Percentiles rank a stretch among this genome's conserved stretches.
These are phyloP conservation scores for Trichoderma asperellum DNA, from an alignment of 2,329 filamentous ascomycete genomes.

Conservation along the genomic window DNA sequence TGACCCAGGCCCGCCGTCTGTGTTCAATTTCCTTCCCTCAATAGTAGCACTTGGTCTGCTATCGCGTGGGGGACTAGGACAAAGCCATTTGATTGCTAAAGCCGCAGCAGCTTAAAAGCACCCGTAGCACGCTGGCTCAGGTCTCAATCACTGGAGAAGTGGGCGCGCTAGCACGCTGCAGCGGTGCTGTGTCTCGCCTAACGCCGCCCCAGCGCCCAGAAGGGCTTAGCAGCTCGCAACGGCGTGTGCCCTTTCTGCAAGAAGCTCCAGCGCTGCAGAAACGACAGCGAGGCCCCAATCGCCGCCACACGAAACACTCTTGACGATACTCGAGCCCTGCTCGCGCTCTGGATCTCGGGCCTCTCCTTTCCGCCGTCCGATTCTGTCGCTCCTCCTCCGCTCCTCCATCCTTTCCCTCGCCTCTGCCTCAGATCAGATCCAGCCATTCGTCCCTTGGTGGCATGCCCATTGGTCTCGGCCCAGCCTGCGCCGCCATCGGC, in stretches of 20 bases:
- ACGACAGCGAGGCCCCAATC: constrained; percentile 19
- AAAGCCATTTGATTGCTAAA: neutral
- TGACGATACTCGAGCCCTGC: constrained; percentile 18
- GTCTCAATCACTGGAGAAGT: neutral
- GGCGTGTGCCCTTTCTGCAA: constrained; percentile 25
- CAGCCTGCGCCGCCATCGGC: constrained; percentile 35
- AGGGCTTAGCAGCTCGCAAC: constrained; percentile 14
- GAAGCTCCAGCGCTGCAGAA: constrained; percentile 3
- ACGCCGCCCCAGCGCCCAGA: constrained; percentile 19
- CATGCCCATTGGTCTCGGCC: constrained; percentile 32
- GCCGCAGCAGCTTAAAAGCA: neutral
- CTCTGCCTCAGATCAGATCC: neutral
- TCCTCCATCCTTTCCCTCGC: neutral
- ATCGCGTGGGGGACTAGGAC: neutral
- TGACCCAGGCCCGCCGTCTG: neutral
- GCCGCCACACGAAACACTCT: constrained; percentile 21
- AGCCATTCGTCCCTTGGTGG: constrained; percentile 25
- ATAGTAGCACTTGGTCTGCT: neutral
- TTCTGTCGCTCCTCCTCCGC: neutral
- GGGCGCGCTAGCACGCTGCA: neutral
- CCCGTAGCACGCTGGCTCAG: neutral
- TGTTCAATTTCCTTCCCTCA: neutral
- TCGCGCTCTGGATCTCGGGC: neutral
- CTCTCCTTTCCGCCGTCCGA: neutral
- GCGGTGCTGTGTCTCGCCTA: constrained; percentile 22